A percentile compares a stretch with the other conserved stretches of the same genome.
Conservation (phyloP, 176 grass and related monocot species). For the Pharus latifolius region DNA sequence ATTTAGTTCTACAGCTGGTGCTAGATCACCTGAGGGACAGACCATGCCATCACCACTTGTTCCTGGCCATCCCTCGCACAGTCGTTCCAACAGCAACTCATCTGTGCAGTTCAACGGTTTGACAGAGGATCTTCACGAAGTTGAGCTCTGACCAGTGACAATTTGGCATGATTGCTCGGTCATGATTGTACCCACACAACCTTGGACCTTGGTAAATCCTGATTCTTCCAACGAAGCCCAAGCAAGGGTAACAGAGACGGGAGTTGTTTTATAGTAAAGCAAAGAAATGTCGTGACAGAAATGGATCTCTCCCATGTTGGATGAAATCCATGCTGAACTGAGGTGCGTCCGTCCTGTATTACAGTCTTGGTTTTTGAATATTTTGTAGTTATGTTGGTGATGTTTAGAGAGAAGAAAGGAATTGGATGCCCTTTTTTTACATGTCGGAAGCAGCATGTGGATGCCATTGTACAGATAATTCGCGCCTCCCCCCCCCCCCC, state of each 20-base stretch:
- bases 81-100: constrained; percentile 35
- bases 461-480: constrained; percentile 45
- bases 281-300: neutral
- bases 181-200: neutral
- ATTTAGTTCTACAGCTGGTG: constrained; percentile 8
- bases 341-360: neutral
- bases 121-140: constrained; percentile 63
- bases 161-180: neutral
- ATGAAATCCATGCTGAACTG: neutral
- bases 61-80: constrained; percentile 19
- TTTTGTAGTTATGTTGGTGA: constrained; percentile 32
- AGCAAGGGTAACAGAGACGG: neutral
- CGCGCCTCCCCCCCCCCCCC: too few relatives aligned
- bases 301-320: neutral
- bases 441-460: constrained; percentile 20
- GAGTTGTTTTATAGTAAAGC: neutral
- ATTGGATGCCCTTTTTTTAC: constrained; percentile 22
- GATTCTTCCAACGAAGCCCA: neutral
- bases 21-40: constrained; percentile 18
- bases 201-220: neutral
- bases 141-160: constrained; percentile 32
- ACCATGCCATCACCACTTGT: constrained; percentile 19
- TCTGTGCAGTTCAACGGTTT: constrained; percentile 37
- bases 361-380: constrained; percentile 8
- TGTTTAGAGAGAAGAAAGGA: constrained; percentile 16